These are phyloP conservation scores for Fusarium drepaniforme DNA, from an alignment of 2,329 filamentous ascomycete genomes.

Conservation along the genomic window DNA sequence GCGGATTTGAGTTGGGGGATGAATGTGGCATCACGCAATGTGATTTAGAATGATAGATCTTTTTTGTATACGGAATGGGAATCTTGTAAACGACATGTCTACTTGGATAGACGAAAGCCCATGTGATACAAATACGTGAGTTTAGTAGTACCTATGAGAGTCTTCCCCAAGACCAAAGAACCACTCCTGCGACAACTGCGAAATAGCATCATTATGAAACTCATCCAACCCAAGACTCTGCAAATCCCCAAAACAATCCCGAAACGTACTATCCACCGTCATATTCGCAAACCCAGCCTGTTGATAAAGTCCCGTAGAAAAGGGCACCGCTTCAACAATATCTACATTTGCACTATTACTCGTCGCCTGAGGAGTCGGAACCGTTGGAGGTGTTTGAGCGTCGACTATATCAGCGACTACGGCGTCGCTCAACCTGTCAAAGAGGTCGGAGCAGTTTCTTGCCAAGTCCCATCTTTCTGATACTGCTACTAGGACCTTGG, in stretches of 20 bases:
- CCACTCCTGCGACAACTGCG: constrained; percentile 40
- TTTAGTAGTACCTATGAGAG: constrained; percentile 27
- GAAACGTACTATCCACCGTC: constrained; percentile 53
- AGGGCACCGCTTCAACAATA: constrained; percentile 13
- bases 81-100: neutral
- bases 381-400: neutral
- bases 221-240: constrained; percentile 39
- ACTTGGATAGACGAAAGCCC: no score
- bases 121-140: neutral
- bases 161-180: constrained; percentile 36
- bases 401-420: constrained; percentile 55
- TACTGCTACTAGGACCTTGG: constrained; percentile 58
- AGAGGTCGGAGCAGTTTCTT: constrained; percentile 56
- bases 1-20: constrained; percentile 27
- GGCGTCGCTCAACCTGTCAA: constrained; percentile 57
- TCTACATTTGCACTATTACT: neutral
- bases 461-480: constrained; percentile 57
- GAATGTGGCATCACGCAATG: neutral
- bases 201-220: constrained; percentile 43
- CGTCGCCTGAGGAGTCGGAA: neutral
- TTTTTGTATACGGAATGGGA: neutral
- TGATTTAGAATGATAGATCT: neutral
- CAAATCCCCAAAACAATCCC: constrained; percentile 52
- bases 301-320: constrained; percentile 1
- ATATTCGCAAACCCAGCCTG: constrained; percentile 38